Conservation (phyloP, 1,284 basidiomycete genomes). For the Ceratobasidium sp. region DNA sequence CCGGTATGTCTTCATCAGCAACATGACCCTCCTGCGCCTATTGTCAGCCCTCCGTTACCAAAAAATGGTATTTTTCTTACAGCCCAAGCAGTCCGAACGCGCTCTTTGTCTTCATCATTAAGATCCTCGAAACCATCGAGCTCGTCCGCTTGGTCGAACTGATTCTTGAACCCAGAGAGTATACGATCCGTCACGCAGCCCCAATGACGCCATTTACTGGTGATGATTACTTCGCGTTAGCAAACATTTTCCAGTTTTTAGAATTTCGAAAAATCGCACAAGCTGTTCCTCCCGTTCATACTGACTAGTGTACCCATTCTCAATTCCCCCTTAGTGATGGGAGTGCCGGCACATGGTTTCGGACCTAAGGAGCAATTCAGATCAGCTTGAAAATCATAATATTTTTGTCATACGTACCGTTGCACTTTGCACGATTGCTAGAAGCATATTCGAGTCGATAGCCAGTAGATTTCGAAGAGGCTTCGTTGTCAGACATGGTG, state of each 20-base stretch:
- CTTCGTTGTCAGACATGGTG: conserved; percentile 71
- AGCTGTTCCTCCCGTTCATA: conserved; percentile 76
- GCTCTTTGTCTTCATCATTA: conserved; percentile 73
- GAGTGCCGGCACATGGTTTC: conserved; percentile 83
- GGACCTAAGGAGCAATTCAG: conserved; percentile 66
- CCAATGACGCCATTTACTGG: conserved; percentile 84
- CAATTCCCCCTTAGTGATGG: conserved; percentile 79
- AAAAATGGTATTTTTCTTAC: background rate
- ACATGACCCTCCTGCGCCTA: conserved; percentile 72
- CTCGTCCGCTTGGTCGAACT: conserved; percentile 69
- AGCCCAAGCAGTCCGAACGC: conserved; percentile 74
- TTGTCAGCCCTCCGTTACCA: background rate
- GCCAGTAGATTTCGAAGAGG: conserved; percentile 63
- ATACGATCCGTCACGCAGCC: conserved; percentile 82
- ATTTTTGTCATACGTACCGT: conserved; percentile 67
- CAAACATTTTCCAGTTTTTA: no score
- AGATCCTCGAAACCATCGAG: conserved; percentile 67
- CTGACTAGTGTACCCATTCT: conserved; percentile 85
- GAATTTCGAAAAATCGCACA: conserved; percentile 54
- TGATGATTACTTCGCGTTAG: background rate
- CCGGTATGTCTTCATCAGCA: conserved; percentile 83
- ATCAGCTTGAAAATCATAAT: conserved; percentile 47
- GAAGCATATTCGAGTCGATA: conserved; percentile 84
- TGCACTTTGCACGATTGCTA: conserved; percentile 78
- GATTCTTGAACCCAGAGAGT: conserved; percentile 78